phyloP scores from a whole-genome alignment of 306 rosid genomes.

The Lupinus albus region DNA sequence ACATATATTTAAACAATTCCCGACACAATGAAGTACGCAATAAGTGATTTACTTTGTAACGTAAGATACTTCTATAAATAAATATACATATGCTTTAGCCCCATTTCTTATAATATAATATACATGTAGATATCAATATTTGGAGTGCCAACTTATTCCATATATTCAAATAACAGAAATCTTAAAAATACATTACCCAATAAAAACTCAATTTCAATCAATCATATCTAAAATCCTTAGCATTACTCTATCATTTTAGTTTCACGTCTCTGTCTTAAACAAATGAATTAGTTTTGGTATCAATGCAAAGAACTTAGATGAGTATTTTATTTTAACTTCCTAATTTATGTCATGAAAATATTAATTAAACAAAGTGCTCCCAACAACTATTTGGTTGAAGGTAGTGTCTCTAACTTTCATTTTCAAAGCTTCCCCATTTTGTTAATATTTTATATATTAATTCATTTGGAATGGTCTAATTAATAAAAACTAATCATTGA shows the following conservation, averaged over 20 bases:
- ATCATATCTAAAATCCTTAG: constrained; percentile 1
- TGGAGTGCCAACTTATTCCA: neutral
- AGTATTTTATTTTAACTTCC: constrained; percentile 5
- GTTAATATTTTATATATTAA: constrained; percentile 15
- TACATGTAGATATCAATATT: too few species aligned
- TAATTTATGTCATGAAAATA: constrained; percentile 11
- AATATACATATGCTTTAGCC: too few species aligned
- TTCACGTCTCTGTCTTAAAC: constrained; percentile 42
- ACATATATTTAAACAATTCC: too few species aligned
- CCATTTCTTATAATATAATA: too few species aligned
- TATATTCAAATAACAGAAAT: neutral
- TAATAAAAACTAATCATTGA: constrained; percentile 21
- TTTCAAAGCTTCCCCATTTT: constrained; percentile 36
- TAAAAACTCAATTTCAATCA: constrained; percentile 10
- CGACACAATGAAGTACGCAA: too few species aligned
- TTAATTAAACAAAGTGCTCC: constrained; percentile 16
- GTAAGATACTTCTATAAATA: too few species aligned
- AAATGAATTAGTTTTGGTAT: constrained; percentile 34
- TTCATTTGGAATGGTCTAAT: constrained; percentile 5
- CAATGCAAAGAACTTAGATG: constrained; percentile 11
- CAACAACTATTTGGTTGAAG: constrained; percentile 44
- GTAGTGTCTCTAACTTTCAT: constrained; percentile 31
- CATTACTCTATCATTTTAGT: constrained; percentile 34
- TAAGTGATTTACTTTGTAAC: too few species aligned
- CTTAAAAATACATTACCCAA: constrained; percentile 1